Percentiles rank a stretch among this genome's conserved stretches.
These are phyloP conservation scores for Tubosaeta sp. DNA, from an alignment of 768 basidiomycete genomes.

Conservation along the genomic window DNA sequence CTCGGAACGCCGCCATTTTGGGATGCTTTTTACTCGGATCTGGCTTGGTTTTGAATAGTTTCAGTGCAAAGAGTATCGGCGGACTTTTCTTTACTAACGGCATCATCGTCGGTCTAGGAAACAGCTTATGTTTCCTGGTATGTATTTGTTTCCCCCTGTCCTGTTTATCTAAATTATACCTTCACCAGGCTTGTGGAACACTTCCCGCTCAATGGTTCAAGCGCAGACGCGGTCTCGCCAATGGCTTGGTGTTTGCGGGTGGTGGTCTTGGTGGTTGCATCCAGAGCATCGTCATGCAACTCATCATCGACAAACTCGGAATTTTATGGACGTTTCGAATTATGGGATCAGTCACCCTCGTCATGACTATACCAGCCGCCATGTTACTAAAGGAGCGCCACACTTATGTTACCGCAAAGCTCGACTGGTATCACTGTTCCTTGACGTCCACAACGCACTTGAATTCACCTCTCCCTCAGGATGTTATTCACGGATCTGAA, in stretches of 20 bases:
- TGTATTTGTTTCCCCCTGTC: background rate
- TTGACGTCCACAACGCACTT: background rate
- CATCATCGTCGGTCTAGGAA: slow-evolving; percentile 27
- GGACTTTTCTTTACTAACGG: slow-evolving; percentile 30
- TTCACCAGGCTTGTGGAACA: slow-evolving; percentile 25
- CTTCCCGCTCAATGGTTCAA: slow-evolving; percentile 35
- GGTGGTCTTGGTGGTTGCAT: slow-evolving; percentile 32
- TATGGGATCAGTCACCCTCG: slow-evolving; percentile 26
- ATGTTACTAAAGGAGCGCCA: slow-evolving; percentile 25
- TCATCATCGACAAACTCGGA: slow-evolving; percentile 25
- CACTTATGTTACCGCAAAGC: slow-evolving; percentile 11
- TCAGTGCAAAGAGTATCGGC: slow-evolving; percentile 16
- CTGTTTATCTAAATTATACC: background rate
- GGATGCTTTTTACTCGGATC: slow-evolving; percentile 27
- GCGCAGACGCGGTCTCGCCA: slow-evolving; percentile 30
- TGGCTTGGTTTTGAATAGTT: slow-evolving; percentile 27
- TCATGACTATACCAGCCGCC: slow-evolving; percentile 24
- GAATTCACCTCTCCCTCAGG: slow-evolving; percentile 12
- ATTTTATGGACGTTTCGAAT: slow-evolving; percentile 32
- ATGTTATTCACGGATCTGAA: slow-evolving; percentile 28
- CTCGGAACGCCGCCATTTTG: slow-evolving; percentile 25
- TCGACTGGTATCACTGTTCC: slow-evolving; percentile 20
- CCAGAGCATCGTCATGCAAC: slow-evolving; percentile 25
- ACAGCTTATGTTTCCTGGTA: slow-evolving; percentile 25
- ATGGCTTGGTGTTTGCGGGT: slow-evolving; percentile 32